Base-by-base conservation (phyloP, 345 rosid genomes). In the Triadica sebifera region DNA sequence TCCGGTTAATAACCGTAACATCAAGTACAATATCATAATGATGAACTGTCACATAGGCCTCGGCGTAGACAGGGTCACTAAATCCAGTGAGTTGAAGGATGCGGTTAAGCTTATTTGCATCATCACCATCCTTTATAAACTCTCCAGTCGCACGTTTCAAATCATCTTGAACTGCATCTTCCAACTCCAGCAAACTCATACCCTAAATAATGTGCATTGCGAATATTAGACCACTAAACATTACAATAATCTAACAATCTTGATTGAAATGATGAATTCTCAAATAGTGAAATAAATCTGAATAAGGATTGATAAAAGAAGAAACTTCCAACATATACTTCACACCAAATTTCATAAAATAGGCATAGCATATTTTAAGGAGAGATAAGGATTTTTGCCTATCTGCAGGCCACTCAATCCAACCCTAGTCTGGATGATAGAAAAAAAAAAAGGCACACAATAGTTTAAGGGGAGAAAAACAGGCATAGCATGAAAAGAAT, bases 31-130 rank as follows among this genome's bases (percentile, higher is more conserved):
- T 94, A 74, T 94, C 99, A 77, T 94, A 94, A 79, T 91, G 99
- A 81, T 91, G 95, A 60, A 94, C 99, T 2, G 98, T 93, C 50
- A 94, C 99, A 75, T 89, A 92, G 56, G 99, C 99, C 82, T 94
- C 99, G 71, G 99, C 99, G 84, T 95, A 95, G 46, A 95, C 99
- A 51, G 99, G 99, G 78, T 95, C 99, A 70, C 99, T 95, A 79
- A 95, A 95, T 76, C 99, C 99, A 43, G 99, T 95, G 74, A 95
- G 97, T 73, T 95, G 99, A 80, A 92, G 94, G 83, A 95, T 89
- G 80, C 98, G 97, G 83, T 95, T 95, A 63, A 95, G 97, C 81
- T 91, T 93, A 80, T 95, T 95, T 65, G 97, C 93, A 79, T 93
- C 98, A 75, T 95, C 92, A 47, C 89, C 97, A 77, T 93, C 99